phyloP scores from a whole-genome alignment of 495 filamentous ascomycete genomes.

The Aspergillus avenaceus region DNA sequence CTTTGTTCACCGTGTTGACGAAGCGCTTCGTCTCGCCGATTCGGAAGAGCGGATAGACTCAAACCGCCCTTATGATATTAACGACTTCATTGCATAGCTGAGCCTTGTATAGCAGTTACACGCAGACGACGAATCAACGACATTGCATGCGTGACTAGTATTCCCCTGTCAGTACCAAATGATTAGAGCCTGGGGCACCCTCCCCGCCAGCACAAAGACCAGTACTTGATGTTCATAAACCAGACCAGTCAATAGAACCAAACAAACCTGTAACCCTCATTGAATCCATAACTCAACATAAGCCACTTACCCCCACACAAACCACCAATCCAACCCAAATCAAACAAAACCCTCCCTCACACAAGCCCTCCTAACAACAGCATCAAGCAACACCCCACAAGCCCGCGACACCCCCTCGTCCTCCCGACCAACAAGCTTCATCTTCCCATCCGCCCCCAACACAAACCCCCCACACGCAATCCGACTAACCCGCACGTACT shows the following conservation, averaged over 20 bases:
- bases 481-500: conserved; percentile 45
- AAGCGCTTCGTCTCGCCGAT: conserved; percentile 78
- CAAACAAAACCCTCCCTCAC: neutral
- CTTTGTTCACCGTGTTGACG: conserved; percentile 79
- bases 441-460: conserved; percentile 45
- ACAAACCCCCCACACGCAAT: conserved; percentile 53
- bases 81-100: neutral
- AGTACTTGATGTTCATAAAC: neutral
- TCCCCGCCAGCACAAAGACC: neutral
- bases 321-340: too few relatives aligned
- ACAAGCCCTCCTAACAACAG: conserved; percentile 24
- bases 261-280: neutral
- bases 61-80: neutral
- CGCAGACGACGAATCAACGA: neutral
- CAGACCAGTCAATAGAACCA: neutral
- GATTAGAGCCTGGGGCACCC: neutral
- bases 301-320: too few relatives aligned
- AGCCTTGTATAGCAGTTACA: neutral
- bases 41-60: conserved; percentile 42
- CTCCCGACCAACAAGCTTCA: conserved; percentile 36
- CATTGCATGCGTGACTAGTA: neutral
- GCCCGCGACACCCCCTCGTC: conserved; percentile 15
- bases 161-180: neutral
- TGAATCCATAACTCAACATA: too few relatives aligned
- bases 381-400: conserved; percentile 24